phyloP scores from a whole-genome alignment of 2,329 filamentous ascomycete genomes.

The Penicillium sp. region DNA sequence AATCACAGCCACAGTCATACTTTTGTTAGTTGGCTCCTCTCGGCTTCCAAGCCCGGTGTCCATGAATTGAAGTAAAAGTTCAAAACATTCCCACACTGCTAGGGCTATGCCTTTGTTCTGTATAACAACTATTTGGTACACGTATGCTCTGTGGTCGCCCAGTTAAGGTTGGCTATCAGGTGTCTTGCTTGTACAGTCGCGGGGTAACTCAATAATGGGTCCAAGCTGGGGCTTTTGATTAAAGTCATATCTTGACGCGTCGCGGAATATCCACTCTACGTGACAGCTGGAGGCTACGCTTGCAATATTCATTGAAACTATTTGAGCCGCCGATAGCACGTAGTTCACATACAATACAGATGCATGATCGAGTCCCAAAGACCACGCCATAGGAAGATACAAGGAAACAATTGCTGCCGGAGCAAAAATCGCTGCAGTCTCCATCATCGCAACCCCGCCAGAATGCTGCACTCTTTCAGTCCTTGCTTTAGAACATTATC shows the following conservation, averaged over 20 bases:
- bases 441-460: constrained; percentile 3
- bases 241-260: neutral
- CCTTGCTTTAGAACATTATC: constrained; percentile 28
- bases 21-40: constrained; percentile 37
- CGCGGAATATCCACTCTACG: neutral
- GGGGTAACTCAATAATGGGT: neutral
- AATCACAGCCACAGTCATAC: constrained; percentile 38
- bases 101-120: neutral
- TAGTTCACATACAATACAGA: constrained; percentile 16
- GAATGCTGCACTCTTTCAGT: neutral
- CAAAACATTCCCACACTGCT: constrained; percentile 18
- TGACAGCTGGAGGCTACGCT: neutral
- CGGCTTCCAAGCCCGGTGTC: constrained; percentile 34
- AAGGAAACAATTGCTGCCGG: constrained; percentile 19
- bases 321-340: constrained; percentile 8
- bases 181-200: neutral
- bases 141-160: neutral
- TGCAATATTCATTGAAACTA: constrained; percentile 6
- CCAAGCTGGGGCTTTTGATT: neutral
- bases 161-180: neutral
- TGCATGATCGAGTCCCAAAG: constrained; percentile 5
- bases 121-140: neutral
- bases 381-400: constrained; percentile 8
- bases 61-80: constrained; percentile 39
- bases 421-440: constrained; percentile 13